Evolutionary conservation across 257 asterid species (phyloP).

Genomic region (Solanum rostratum): DNA sequence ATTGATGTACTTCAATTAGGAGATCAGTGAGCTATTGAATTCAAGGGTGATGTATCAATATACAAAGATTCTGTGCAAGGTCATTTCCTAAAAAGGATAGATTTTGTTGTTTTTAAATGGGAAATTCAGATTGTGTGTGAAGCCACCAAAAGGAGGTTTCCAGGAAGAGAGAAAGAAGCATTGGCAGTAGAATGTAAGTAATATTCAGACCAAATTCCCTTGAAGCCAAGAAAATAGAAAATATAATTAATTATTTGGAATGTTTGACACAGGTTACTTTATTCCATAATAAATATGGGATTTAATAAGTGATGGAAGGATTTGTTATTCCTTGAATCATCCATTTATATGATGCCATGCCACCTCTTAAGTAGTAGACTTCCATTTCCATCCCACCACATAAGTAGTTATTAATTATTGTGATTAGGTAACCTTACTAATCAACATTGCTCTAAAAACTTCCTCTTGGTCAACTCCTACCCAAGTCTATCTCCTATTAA

Average conservation of each 20-base stretch:
- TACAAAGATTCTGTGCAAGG: neutral
- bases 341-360: neutral
- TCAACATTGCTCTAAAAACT: constrained; percentile 16
- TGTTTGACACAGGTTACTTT: neutral
- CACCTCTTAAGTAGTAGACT: neutral
- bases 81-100: neutral
- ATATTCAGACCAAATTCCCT: neutral
- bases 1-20: too few species aligned
- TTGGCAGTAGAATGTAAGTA: neutral
- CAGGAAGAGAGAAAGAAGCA: neutral
- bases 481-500: constrained; percentile 15
- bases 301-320: neutral
- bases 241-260: neutral
- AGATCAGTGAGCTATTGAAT: too few species aligned
- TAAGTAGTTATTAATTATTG: neutral
- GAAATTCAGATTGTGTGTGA: neutral
- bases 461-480: constrained; percentile 16
- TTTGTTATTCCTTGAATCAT: neutral
- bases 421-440: constrained; percentile 4
- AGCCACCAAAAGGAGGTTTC: neutral
- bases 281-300: neutral
- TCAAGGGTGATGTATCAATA: neutral
- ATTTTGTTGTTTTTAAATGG: neutral
- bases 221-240: neutral
- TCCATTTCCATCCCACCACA: constrained; percentile 1